These are phyloP conservation scores for Didymellaceae sp. DNA, from an alignment of 2,329 filamentous ascomycete species.

Conservation along the genomic window DNA sequence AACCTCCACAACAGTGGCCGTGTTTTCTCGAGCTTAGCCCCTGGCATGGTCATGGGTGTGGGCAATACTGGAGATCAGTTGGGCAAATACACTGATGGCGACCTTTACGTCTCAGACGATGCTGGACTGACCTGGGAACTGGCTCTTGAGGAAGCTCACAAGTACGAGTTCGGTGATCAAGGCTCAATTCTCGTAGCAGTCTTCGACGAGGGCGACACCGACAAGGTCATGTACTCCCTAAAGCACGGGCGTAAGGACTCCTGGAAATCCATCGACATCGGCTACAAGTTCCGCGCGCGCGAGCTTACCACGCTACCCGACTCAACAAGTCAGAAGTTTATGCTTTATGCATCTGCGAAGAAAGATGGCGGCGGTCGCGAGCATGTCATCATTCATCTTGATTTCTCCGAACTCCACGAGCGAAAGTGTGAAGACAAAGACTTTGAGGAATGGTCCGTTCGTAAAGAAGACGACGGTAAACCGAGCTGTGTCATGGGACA, in stretches of 20 bases:
- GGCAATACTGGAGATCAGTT: conserved; percentile 85
- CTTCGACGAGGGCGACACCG: conserved; percentile 68
- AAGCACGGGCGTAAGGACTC: conserved; percentile 77
- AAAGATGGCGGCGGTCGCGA: conserved; percentile 57
- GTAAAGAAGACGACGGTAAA: conserved; percentile 78
- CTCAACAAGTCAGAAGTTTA: conserved; percentile 89
- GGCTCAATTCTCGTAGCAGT: conserved; percentile 88
- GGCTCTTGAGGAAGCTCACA: conserved; percentile 80
- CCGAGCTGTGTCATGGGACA: conserved; percentile 95
- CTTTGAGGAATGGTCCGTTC: conserved; percentile 86
- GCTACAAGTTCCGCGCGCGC: conserved; percentile 72
- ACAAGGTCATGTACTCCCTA: conserved; percentile 77
- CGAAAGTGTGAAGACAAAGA: conserved; percentile 77
- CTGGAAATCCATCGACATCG: conserved; percentile 77
- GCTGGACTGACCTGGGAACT: conserved; percentile 85
- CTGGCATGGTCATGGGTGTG: conserved; percentile 90
- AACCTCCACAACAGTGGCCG: conserved; percentile 80
- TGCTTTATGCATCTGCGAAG: conserved; percentile 68
- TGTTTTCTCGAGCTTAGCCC: conserved; percentile 91
- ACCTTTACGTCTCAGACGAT: conserved; percentile 88
- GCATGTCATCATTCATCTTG: conserved; percentile 74
- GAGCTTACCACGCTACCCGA: conserved; percentile 88
- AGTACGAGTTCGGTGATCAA: conserved; percentile 95
- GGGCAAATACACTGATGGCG: conserved; percentile 72
- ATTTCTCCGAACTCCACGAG: conserved; percentile 84